phyloP scores from a whole-genome alignment of 1,284 basidiomycete species.

The Pseudozyma thailandica region DNA sequence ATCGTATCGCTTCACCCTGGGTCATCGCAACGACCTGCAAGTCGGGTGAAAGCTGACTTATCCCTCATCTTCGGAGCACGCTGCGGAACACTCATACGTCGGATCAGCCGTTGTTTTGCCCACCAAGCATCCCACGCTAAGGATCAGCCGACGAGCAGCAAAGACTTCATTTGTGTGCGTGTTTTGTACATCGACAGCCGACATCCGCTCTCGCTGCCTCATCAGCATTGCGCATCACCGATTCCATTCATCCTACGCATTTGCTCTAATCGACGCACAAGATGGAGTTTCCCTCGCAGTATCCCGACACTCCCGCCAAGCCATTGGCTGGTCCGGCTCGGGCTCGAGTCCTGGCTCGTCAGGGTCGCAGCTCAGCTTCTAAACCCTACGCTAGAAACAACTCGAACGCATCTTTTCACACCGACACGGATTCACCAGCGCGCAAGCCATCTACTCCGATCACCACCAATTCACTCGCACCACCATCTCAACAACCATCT shows the following conservation, averaged over 20 bases:
- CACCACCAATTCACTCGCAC: conserved; percentile 29
- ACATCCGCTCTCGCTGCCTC: neutral
- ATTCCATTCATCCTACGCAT: no score
- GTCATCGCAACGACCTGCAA: conserved; percentile 33
- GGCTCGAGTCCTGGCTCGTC: conserved; percentile 38
- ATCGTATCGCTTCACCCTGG: conserved; percentile 5
- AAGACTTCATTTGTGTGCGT: neutral
- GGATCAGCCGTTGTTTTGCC: neutral
- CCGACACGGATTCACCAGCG: conserved; percentile 19
- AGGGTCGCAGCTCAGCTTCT: conserved; percentile 37
- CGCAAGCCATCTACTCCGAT: conserved; percentile 20
- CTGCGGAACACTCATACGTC: neutral
- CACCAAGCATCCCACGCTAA: conserved; percentile 2
- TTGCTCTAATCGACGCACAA: conserved; percentile 1
- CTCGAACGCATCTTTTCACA: conserved; percentile 18
- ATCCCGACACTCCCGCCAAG: conserved; percentile 50
- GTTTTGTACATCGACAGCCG: neutral
- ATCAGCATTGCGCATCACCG: no score
- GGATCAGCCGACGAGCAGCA: neutral
- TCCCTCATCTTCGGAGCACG: neutral
- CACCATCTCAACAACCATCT: conserved; percentile 14
- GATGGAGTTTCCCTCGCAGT: conserved; percentile 53
- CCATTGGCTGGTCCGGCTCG: conserved; percentile 44
- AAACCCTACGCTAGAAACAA: conserved; percentile 50
- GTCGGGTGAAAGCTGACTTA: conserved; percentile 13